Conservation (phyloP, 768 basidiomycete species). For the Macrolepiota fuliginosa region DNA sequence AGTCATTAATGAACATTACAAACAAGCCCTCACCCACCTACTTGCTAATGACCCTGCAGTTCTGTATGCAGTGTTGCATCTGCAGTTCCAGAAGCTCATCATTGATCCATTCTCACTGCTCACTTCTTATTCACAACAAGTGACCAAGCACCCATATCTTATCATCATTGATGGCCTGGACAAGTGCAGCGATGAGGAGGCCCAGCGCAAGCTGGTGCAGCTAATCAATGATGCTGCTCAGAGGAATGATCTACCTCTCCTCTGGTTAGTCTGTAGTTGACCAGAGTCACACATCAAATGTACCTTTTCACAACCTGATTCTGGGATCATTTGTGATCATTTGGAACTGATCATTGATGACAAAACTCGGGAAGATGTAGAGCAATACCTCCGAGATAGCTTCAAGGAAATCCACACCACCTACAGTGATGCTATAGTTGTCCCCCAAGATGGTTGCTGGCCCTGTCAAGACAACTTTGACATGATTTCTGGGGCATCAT, state of each 20-base stretch:
- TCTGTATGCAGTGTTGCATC: no score
- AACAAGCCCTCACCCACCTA: neutral
- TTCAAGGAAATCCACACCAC: neutral
- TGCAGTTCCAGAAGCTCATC: no score
- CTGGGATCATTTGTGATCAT: neutral
- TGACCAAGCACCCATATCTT: neutral
- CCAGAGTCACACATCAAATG: neutral
- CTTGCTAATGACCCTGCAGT: no score
- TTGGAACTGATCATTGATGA: neutral
- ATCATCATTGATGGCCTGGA: slow-evolving; percentile 1
- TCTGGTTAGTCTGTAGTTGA: slow-evolving; percentile 2
- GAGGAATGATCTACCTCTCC: neutral
- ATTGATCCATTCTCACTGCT: no score
- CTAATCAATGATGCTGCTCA: neutral
- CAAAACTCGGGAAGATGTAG: neutral
- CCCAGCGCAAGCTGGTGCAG: neutral
- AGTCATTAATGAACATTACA: neutral
- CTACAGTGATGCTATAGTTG: neutral
- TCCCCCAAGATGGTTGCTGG: neutral
- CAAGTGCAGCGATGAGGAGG: neutral
- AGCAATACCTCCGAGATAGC: neutral
- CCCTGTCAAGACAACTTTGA: neutral
- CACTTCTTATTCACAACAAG: neutral
- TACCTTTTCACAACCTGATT: neutral
- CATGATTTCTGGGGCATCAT: neutral